A percentile compares a stretch with the other conserved stretches of the same genome.
These are phyloP conservation scores for Fusarium nurragi DNA, from an alignment of 2,329 filamentous ascomycete species.

Conservation along the genomic window DNA sequence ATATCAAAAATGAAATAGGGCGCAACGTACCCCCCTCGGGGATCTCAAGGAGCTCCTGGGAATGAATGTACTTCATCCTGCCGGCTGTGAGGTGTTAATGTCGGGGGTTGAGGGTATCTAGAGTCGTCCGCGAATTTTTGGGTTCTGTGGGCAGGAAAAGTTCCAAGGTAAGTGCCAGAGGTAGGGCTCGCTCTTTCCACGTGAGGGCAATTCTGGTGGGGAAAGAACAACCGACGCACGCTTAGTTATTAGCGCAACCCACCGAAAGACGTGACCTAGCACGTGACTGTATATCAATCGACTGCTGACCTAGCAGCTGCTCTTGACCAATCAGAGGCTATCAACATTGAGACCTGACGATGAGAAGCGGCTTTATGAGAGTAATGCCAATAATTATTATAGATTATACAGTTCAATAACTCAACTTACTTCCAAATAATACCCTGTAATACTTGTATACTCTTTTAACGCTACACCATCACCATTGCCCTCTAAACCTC, in stretches of 20 bases:
- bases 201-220: conserved; percentile 45
- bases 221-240: conserved; percentile 27
- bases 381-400: background rate
- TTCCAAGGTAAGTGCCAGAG: conserved; percentile 46
- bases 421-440: background rate
- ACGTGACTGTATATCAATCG: no score
- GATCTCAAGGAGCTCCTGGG: conserved; percentile 92
- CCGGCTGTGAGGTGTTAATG: conserved; percentile 62
- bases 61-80: conserved; percentile 99
- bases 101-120: conserved; percentile 55
- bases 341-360: background rate
- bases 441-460: background rate
- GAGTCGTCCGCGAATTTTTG: conserved; percentile 48
- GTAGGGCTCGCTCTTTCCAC: conserved; percentile 51
- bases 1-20: conserved; percentile 28
- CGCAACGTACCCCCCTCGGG: conserved; percentile 90
- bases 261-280: conserved; percentile 30
- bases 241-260: conserved; percentile 19
- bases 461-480: background rate
- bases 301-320: background rate
- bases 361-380: background rate
- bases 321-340: conserved; percentile 15
- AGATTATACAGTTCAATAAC: background rate
- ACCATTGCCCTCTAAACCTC: background rate
- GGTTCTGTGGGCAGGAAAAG: conserved; percentile 56